Evolutionary conservation across 2,329 filamentous ascomycete genomes (phyloP).

Genomic region (Cyanodermella asteris): DNA sequence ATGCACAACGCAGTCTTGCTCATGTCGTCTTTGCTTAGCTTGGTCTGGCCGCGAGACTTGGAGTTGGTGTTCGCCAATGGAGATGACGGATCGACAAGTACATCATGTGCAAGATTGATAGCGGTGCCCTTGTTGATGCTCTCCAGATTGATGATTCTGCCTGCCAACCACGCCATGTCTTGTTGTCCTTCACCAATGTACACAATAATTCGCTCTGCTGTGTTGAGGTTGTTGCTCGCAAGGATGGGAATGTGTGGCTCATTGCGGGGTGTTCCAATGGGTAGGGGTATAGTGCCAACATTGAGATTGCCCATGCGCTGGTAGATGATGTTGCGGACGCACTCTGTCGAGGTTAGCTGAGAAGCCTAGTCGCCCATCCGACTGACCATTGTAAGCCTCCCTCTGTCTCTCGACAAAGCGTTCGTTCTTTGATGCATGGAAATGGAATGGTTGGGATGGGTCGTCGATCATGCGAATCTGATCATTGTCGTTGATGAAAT

Average conservation of each 20-base stretch:
- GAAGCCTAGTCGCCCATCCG: not conserved
- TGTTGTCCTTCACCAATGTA: conserved; percentile 51
- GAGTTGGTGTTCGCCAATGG: conserved; percentile 15
- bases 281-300: conserved; percentile 39
- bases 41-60: no score
- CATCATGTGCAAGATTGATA: conserved; percentile 35
- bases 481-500: conserved; percentile 55
- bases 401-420: conserved; percentile 57
- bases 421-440: conserved; percentile 48
- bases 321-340: conserved; percentile 37
- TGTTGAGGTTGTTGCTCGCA: conserved; percentile 31
- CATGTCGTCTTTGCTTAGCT: conserved; percentile 3
- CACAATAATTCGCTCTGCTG: conserved; percentile 43
- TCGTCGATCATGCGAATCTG: conserved; percentile 50
- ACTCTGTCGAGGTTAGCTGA: conserved; percentile 24
- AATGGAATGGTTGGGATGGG: conserved; percentile 51
- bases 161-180: conserved; percentile 54
- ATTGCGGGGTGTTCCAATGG: conserved; percentile 24
- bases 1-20: conserved; percentile 37
- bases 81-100: no score
- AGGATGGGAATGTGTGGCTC: conserved; percentile 50
- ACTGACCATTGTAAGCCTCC: conserved; percentile 49
- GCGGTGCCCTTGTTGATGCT: conserved; percentile 51
- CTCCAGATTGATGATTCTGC: conserved; percentile 40
- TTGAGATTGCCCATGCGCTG: conserved; percentile 39